A percentile compares a stretch with the other conserved stretches of the same genome.
These are phyloP conservation scores for Neurospora africana DNA, from an alignment of 495 filamentous ascomycete genomes.

Conservation along the genomic window DNA sequence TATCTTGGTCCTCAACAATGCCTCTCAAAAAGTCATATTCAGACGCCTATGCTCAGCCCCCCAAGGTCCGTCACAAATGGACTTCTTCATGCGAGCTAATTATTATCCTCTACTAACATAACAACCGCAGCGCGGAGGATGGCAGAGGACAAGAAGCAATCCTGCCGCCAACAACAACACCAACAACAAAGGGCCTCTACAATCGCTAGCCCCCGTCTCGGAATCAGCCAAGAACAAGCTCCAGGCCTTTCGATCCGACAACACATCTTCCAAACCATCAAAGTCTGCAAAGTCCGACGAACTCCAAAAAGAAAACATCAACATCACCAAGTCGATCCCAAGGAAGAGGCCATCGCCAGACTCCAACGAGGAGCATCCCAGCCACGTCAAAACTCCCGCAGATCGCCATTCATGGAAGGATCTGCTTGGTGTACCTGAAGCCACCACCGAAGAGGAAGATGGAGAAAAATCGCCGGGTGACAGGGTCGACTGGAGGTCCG, in stretches of 20 bases:
- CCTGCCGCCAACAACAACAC: conserved; percentile 20
- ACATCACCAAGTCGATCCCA: background rate
- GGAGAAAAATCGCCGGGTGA: conserved; percentile 37
- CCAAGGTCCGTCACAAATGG: conserved; percentile 9
- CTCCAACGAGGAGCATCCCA: conserved; percentile 19
- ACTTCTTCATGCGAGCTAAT: conserved; percentile 4
- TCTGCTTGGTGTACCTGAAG: conserved; percentile 62
- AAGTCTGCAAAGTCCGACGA: conserved; percentile 6
- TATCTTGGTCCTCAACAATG: conserved; percentile 17
- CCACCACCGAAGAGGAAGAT: conserved; percentile 18
- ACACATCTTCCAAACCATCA: background rate
- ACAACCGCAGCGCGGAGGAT: conserved; percentile 27
- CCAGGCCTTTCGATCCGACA: conserved; percentile 32
- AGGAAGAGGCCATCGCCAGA: conserved; percentile 1
- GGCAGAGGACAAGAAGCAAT: conserved; percentile 40
- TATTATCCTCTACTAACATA: conserved; percentile 4
- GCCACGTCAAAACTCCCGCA: conserved; percentile 61
- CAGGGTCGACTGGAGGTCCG: conserved; percentile 25
- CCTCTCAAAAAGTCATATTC: conserved; percentile 44
- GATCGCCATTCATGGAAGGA: conserved; percentile 67
- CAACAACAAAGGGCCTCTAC: conserved; percentile 2
- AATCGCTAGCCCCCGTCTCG: conserved; percentile 33
- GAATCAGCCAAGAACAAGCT: conserved; percentile 41
- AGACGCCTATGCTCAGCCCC: conserved; percentile 26
- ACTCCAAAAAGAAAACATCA: conserved; percentile 8